Conservation (phyloP, 805 yeast genomes). For the Teunomyces kruisii region DNA sequence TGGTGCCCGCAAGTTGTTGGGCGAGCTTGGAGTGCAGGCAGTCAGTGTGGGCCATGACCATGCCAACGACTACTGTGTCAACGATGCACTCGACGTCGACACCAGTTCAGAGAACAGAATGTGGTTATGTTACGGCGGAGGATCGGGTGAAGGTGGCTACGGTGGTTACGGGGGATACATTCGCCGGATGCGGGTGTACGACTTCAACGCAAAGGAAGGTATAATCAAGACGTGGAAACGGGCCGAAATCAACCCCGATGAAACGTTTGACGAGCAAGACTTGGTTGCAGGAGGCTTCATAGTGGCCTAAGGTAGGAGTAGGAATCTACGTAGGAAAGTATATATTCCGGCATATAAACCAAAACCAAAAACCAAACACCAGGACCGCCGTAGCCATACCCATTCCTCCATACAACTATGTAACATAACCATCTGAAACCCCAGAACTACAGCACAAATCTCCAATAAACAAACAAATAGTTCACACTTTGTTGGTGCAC, state of each 20-base stretch:
- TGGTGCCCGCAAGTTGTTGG: conserved; percentile 59
- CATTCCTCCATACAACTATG: too few species aligned
- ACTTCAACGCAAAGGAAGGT: conserved; percentile 52
- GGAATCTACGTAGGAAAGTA: background rate
- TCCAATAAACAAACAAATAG: too few species aligned
- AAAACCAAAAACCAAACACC: too few species aligned
- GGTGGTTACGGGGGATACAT: conserved; percentile 88
- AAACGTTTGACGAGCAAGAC: conserved; percentile 49
- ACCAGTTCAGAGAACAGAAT: conserved; percentile 36
- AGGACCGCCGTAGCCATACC: too few species aligned
- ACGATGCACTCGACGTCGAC: conserved; percentile 42
- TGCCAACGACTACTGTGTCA: conserved; percentile 85
- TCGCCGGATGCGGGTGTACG: conserved; percentile 75
- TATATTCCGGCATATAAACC: too few species aligned
- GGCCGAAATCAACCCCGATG: conserved; percentile 53
- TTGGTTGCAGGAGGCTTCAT: conserved; percentile 49
- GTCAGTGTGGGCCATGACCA: conserved; percentile 93
- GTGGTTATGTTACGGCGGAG: conserved; percentile 96
- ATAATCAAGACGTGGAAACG: conserved; percentile 72
- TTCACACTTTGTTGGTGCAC: background rate
- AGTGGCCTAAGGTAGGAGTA: conserved; percentile 10
- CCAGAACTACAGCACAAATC: background rate
- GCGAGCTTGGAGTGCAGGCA: conserved; percentile 68
- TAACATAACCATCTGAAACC: conserved; percentile 1
- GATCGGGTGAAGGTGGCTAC: conserved; percentile 92